These are phyloP conservation scores for Hawksworthiomyces lignivorus DNA, from an alignment of 2,329 filamentous ascomycete species.

Conservation along the genomic window DNA sequence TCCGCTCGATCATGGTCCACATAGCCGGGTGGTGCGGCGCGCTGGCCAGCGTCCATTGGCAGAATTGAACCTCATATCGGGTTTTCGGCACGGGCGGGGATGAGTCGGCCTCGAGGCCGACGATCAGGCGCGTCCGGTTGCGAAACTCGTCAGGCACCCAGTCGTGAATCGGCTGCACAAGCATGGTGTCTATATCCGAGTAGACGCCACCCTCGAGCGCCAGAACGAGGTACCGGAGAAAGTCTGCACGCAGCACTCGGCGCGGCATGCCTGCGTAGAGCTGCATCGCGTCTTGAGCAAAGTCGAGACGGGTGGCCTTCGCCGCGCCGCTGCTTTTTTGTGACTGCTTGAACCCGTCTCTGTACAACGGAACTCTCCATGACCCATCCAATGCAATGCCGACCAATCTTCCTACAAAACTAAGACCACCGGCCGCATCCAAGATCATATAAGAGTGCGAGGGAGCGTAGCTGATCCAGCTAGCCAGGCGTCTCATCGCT, in stretches of 20 bases:
- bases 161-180: conserved; percentile 37
- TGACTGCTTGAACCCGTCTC: too few species aligned
- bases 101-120: conserved; percentile 27
- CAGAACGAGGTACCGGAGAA: conserved; percentile 23
- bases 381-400: conserved; percentile 8
- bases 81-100: conserved; percentile 19
- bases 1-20: conserved; percentile 20
- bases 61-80: conserved; percentile 25
- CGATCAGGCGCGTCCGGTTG: conserved; percentile 18
- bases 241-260: conserved; percentile 16
- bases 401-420: conserved; percentile 14
- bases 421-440: conserved; percentile 13
- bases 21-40: conserved; percentile 24
- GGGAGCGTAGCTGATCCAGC: conserved; percentile 14
- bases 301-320: too few species aligned
- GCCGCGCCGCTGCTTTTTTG: too few species aligned
- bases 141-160: conserved; percentile 20
- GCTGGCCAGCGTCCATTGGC: conserved; percentile 29
- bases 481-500: conserved; percentile 4
- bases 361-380: conserved; percentile 4
- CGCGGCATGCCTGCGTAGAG: conserved; percentile 15
- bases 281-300: conserved; percentile 9
- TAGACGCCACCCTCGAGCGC: conserved; percentile 35
- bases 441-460: conserved; percentile 17
- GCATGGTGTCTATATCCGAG: conserved; percentile 50